Base-by-base conservation (phyloP, 164 flowering plant species). In the Vitis rotundifolia region DNA sequence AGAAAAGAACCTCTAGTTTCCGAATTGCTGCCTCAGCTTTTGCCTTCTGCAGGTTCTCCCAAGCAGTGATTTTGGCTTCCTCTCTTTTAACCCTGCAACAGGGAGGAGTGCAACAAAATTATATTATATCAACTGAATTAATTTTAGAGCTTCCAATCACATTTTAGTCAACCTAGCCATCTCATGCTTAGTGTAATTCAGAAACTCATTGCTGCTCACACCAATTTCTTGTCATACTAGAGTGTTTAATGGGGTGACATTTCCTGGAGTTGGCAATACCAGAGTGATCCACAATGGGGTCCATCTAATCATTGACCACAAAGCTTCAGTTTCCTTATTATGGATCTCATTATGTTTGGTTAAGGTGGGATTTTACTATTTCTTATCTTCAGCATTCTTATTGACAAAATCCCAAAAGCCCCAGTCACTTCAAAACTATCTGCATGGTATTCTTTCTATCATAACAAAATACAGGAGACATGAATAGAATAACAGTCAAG, bases 21-120 rank as follows among this genome's bases (percentile, higher is more conserved):
- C 90, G 65, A 60, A 93, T 89, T 57, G 91, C 90, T 64, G 97
- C 93, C 83, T 93, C 98, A 61, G 99, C 98, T 80, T 96, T 93
- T 68, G 97, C 99, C 77, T 88, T 96, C 84, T 96, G 98, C 79
- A 93, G 82, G 74, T 93, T 96, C 80, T 96, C 98, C 99, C 99
- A 96, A 9, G 99, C 97, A 59, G 83, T 81, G 68, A 96, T 93
- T 80, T 78, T 96, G 9, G 97, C 97, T 82, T 96, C 97, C 78
- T 93, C 99, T 80, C 93, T 85, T 74, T 83, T 83, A 47, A 71
- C 72, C 85, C 99, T 96, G 84, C 61, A 58, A 15, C 59, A 63
- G 16, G n/a, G 59, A 56, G 26, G 44, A 2, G 44, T 37, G 7
- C 44, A 37, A 37, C 44, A 37, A 1, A 37, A 37, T 37, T 37